Evolutionary conservation across 352 stramenopile species (phyloP).

Genomic region (Phytophthora macrochlamydospora): DNA sequence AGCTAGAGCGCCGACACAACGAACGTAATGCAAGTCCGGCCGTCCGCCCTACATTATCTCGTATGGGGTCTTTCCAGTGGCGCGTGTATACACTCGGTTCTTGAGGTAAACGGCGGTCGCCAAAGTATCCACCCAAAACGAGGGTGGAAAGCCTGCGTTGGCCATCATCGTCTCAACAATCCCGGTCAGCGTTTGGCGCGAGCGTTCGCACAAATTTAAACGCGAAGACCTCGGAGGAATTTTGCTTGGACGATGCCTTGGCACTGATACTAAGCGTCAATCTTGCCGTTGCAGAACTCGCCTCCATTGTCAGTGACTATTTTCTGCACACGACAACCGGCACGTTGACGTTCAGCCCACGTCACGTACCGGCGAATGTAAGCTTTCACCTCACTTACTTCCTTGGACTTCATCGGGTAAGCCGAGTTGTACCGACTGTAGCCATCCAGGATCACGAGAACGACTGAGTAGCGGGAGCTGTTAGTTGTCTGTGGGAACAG

Average conservation of each 20-base stretch:
- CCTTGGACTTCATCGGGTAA: conserved; percentile 4
- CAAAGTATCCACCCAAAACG: neutral
- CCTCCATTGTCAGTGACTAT: conserved; percentile 6
- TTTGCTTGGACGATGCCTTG: conserved; percentile 1
- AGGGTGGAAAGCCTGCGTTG: neutral
- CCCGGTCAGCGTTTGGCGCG: neutral
- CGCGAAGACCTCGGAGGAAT: neutral
- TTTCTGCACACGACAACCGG: conserved; percentile 2
- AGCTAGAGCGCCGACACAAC: conserved; percentile 2
- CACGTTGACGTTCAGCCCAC: neutral
- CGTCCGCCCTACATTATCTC: conserved; percentile 2
- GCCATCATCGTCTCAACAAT: neutral
- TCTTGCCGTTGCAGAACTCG: conserved; percentile 1
- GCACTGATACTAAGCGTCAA: conserved; percentile 8
- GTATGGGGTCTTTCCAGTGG: neutral
- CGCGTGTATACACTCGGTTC: conserved; percentile 2
- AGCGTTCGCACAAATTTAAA: neutral
- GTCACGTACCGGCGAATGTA: neutral
- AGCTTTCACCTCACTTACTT: neutral
- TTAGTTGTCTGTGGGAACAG: conserved; percentile 1
- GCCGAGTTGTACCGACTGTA: conserved; percentile 1
- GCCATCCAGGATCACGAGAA: conserved; percentile 4
- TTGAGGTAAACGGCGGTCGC: neutral
- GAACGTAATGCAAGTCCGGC: conserved; percentile 9
- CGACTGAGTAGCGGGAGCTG: neutral